Evolutionary conservation across 2,329 filamentous ascomycete species (phyloP), one percentile per base, ranked within the genome.

Genomic region (Blastomyces silverae): DNA sequence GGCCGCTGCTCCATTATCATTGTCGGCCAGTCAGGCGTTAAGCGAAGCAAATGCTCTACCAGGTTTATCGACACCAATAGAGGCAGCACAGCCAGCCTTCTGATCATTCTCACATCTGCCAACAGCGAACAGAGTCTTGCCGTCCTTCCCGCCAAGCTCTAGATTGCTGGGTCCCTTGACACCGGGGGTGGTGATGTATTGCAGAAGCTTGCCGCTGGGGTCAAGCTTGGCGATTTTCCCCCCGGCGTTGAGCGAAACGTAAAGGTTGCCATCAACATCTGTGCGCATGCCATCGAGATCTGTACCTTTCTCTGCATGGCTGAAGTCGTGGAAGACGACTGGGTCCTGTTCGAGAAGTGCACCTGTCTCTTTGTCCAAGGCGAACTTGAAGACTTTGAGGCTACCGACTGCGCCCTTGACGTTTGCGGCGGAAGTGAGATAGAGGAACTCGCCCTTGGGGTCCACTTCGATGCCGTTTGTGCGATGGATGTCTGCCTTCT

Each of bases 241-340:
- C 5, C 4, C 61, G 7, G 17, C 48, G 39, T 63, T 63, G 37
- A 50, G 50, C 4, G 61, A 39, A 31, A 56, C 61, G 52, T 55
- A 63, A 13, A 63, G 22, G 39, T 63, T 63, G 28, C 61, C 61
- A 44, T 63, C 52, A n/a, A 56, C 50, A n/a, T 63, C 61, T 1
- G 61, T 28, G 34, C 61, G 61, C 61, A 63, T 63, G 10, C 61
- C 61, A 52, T 63, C 61, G 20, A 63, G 37, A 53, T 63, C 61
- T 8, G 37, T n/a, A 7, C n/a, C 61, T 5, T 22, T 37, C 6
- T 28, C 37, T 39, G 37, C 34, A 44, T 55, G 28, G 34, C 20
- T 56, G 50, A 56, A 42, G 11, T 53, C 34, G 37, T 55, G 48
- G 61, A 55, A 63, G 5, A 56, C 31, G 13, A 22, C 34, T 22